phyloP scores from a whole-genome alignment of 2,329 filamentous ascomycete species.

The Mycocentrospora acerina region DNA sequence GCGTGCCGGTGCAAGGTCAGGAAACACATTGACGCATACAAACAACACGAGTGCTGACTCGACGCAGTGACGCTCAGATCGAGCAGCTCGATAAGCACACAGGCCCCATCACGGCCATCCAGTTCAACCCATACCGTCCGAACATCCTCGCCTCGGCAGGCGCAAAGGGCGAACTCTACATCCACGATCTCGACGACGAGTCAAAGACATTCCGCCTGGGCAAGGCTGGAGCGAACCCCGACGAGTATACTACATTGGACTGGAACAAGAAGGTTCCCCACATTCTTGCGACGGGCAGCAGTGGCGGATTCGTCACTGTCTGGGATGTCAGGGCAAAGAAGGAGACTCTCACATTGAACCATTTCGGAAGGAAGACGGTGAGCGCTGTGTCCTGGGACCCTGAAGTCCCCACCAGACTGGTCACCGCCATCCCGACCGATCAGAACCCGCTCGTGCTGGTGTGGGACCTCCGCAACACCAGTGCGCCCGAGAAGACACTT shows the following conservation, averaged over 20 bases:
- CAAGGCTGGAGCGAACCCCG: slow-evolving; percentile 81
- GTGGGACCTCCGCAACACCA: slow-evolving; percentile 95
- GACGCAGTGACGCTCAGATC: slow-evolving; percentile 69
- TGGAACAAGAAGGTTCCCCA: slow-evolving; percentile 99
- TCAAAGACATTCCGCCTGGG: slow-evolving; percentile 86
- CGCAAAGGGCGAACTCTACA: slow-evolving; percentile 91
- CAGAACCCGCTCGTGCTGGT: slow-evolving; percentile 83
- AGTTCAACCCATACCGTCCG: slow-evolving; percentile 92
- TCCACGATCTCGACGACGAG: slow-evolving; percentile 91
- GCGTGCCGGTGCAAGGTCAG: slow-evolving; percentile 54
- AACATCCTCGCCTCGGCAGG: slow-evolving; percentile 92
- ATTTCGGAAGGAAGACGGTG: slow-evolving; percentile 83
- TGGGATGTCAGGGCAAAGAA: slow-evolving; percentile 99
- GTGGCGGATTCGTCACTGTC: slow-evolving; percentile 92
- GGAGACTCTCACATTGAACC: slow-evolving; percentile 91
- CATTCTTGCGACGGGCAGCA: slow-evolving; percentile 91
- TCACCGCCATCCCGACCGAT: slow-evolving; percentile 90
- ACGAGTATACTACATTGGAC: slow-evolving; percentile 93
- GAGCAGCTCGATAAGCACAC: slow-evolving; percentile 87
- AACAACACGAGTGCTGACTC: slow-evolving; percentile 27
- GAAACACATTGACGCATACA: slow-evolving; percentile 49
- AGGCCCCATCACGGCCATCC: slow-evolving; percentile 87
- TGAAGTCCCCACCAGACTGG: slow-evolving; percentile 84
- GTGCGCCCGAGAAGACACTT: slow-evolving; percentile 84
- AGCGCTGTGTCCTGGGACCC: slow-evolving; percentile 98